Conservation (phyloP, 176 grass and related monocot species). For the Thalia dealbata region DNA sequence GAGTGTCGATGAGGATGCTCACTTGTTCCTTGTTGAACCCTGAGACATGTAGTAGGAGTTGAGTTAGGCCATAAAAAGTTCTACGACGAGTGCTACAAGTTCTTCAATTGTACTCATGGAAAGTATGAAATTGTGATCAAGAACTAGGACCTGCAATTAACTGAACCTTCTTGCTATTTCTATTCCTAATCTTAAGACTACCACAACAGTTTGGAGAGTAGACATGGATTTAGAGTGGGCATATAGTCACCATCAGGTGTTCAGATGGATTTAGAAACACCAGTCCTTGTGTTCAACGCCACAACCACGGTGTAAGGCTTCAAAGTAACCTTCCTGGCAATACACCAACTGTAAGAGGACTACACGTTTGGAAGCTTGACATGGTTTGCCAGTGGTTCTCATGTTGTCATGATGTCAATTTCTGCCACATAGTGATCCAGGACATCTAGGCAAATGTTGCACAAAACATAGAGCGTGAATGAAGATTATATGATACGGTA, state of each 20-base stretch:
- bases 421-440: conserved; percentile 28
- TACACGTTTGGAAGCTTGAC: no score
- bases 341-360: no score
- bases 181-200: conserved; percentile 43
- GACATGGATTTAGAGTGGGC: conserved; percentile 27
- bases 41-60: no score
- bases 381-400: conserved; percentile 27
- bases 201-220: conserved; percentile 6
- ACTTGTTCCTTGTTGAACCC: no score
- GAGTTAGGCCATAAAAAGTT: no score
- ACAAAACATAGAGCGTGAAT: not conserved
- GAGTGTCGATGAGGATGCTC: no score
- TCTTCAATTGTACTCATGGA: conserved; percentile 25
- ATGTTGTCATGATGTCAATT: conserved; percentile 34
- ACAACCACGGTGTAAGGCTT: conserved; percentile 22
- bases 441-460: conserved; percentile 28
- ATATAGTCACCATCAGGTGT: conserved; percentile 31
- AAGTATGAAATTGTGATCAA: conserved; percentile 5
- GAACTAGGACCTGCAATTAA: conserved; percentile 2
- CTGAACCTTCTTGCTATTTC: conserved; percentile 48
- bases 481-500: no score
- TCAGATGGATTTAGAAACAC: conserved; percentile 29
- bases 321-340: conserved; percentile 34
- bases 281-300: conserved; percentile 18
- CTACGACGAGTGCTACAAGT: conserved; percentile 40